Evolutionary conservation across 2,329 filamentous ascomycete species (phyloP), one percentile per base, ranked within the genome.

Genomic region (Penicillium fuscoglaucum): DNA sequence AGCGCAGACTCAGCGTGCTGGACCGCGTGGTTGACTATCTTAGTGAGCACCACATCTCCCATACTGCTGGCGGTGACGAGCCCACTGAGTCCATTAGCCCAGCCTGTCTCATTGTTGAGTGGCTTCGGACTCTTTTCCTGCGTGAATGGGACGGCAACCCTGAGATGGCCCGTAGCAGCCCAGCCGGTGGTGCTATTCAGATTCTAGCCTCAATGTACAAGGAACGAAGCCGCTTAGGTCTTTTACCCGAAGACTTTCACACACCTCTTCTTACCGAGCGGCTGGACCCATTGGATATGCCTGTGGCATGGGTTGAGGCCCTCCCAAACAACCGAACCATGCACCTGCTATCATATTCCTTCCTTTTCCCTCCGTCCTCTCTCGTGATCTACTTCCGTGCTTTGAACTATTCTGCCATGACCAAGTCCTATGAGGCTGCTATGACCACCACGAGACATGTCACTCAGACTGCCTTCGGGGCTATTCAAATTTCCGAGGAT

Each of bases 331-430:
- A 82, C 59, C 86, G 87, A 64, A 84, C 79, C 29, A 78, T 87
- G 24, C 92, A 97, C 73, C 78, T 98, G 0, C 78, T 98, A 4
- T 87, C 92, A 58, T 91, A 89, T 62, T 86, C 90, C 0, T 96
- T 89, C 69, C 80, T 98, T 0, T 96, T 97, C 67, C 86, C 83
- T 21, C 83, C 87, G 0, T 82, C 87, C 0, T 85, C 86, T 1
- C 78, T 96, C 3, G 88, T 96, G 3, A 87, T 86, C 0, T 96
- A 92, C 71, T 97, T 98, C 72, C 87, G 93, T 19, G 86, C 91
- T 4, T 87, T 96, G 68, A 97, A 96, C 70, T 91, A 95, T 68
- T 86, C 90, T 0, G 84, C 84, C 17, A 98, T 98, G 93, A 90
- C 88, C 64, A 85, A 87, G 58, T 84, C 88, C 17, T 92, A 88